These are phyloP conservation scores for Coemansia reversa DNA, from an alignment of 192 early-diverging fungal species.

Conservation along the genomic window DNA sequence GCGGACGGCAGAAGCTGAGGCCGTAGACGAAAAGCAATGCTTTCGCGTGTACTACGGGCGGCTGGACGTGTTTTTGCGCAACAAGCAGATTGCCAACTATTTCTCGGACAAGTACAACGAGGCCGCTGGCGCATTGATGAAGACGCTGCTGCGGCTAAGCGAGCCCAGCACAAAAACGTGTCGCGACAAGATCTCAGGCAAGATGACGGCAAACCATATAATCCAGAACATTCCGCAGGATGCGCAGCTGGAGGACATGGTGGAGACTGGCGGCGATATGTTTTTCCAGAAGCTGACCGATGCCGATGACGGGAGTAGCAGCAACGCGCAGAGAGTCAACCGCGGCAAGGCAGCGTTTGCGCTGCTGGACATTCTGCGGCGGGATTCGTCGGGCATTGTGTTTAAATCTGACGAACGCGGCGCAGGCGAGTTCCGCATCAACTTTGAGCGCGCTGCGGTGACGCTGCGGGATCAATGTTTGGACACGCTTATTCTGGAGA, in stretches of 20 bases:
- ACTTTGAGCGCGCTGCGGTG: conserved; percentile 57
- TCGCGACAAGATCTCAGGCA: conserved; percentile 52
- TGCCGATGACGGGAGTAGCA: conserved; percentile 11
- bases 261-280: conserved; percentile 46
- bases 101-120: conserved; percentile 63
- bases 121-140: conserved; percentile 61
- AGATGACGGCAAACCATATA: conserved; percentile 56
- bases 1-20: neutral
- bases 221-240: conserved; percentile 50
- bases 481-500: conserved; percentile 58
- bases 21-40: conserved; percentile 58
- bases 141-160: conserved; percentile 58
- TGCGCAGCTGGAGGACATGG: conserved; percentile 24
- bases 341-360: conserved; percentile 54
- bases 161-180: conserved; percentile 60
- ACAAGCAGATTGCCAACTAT: conserved; percentile 62
- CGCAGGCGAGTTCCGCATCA: conserved; percentile 60
- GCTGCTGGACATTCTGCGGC: conserved; percentile 61
- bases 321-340: conserved; percentile 2
- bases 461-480: conserved; percentile 60
- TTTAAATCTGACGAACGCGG: conserved; percentile 59
- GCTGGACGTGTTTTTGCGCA: conserved; percentile 66
- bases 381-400: conserved; percentile 58
- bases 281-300: conserved; percentile 30
- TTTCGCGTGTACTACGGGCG: conserved; percentile 68